Percentiles rank a stretch among this genome's conserved stretches.
phyloP scores from a whole-genome alignment of 176 grass and related monocot species.

The Ensete ventricosum region DNA sequence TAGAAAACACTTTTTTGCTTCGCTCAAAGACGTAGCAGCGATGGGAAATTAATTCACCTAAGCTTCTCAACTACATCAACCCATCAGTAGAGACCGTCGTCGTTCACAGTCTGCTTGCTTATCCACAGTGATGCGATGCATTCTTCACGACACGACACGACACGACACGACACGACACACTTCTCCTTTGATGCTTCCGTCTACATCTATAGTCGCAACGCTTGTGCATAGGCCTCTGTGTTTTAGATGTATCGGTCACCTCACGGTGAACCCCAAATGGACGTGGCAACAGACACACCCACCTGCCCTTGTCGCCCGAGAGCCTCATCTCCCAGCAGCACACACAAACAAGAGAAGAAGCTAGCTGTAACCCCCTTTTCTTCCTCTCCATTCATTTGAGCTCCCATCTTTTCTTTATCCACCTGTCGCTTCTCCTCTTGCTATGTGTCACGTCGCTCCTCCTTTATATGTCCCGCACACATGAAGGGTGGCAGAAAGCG shows the following conservation, averaged over 20 bases:
- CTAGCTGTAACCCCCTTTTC: not conserved
- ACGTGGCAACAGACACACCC: not conserved
- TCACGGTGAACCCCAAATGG: not conserved
- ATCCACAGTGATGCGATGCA: too few species aligned
- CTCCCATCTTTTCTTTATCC: not conserved
- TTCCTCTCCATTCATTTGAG: not conserved
- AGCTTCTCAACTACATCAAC: too few species aligned
- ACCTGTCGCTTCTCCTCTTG: not conserved
- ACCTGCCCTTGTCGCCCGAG: not conserved
- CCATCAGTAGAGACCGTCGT: too few species aligned
- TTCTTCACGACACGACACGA: too few species aligned
- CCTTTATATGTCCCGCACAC: not conserved
- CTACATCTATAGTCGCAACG: too few species aligned
- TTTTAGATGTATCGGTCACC: too few species aligned
- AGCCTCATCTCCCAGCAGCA: not conserved
- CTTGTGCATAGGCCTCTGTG: not conserved
- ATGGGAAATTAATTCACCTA: too few species aligned
- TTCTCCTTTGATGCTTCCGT: too few species aligned
- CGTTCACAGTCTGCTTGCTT: too few species aligned
- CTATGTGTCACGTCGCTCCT: not conserved
- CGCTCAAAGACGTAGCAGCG: too few species aligned
- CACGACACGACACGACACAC: too few species aligned
- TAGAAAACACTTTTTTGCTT: too few species aligned
- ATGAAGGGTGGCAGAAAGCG: not conserved
- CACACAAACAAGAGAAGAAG: not conserved